Conservation (phyloP, 176 grass and related monocot species). For the Raddia guianensis region DNA sequence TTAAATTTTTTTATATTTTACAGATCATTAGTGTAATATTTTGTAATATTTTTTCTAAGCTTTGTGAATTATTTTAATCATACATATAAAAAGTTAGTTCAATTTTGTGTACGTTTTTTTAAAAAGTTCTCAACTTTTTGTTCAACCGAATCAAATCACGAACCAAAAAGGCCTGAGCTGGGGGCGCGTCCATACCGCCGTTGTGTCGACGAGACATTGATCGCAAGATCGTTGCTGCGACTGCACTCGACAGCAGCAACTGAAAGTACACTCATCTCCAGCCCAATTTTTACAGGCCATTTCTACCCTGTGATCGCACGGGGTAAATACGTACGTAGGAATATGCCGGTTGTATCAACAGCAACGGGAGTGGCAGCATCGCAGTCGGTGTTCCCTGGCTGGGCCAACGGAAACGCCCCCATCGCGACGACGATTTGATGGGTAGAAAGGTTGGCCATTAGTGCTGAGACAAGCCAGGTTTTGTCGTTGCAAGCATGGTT, state of each 20-base stretch:
- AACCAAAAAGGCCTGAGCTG: no score
- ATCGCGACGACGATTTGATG: slow-evolving; percentile 28
- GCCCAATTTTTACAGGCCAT: not conserved
- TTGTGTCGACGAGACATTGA: not conserved
- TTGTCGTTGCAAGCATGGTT: not conserved
- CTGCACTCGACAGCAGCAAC: slow-evolving; percentile 4
- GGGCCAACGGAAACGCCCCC: slow-evolving; percentile 18
- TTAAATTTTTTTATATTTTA: no score
- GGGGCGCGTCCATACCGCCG: no score
- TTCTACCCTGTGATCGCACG: not conserved
- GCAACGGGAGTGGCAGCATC: slow-evolving; percentile 5
- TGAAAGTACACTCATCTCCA: not conserved
- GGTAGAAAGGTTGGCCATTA: slow-evolving; percentile 10
- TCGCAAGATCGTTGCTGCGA: not conserved
- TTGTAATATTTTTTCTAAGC: no score
- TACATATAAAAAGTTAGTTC: no score
- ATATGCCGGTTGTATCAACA: slow-evolving; percentile 31
- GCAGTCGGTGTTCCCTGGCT: not conserved
- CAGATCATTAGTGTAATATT: no score
- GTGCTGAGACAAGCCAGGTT: slow-evolving; percentile 14
- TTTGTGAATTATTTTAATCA: no score
- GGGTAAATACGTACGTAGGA: not conserved
- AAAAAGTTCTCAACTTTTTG: no score
- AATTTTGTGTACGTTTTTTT: no score
- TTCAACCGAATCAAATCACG: no score